Base-by-base conservation (phyloP, 2,329 filamentous ascomycete species). In the Phyllosticta citribraziliensis region DNA sequence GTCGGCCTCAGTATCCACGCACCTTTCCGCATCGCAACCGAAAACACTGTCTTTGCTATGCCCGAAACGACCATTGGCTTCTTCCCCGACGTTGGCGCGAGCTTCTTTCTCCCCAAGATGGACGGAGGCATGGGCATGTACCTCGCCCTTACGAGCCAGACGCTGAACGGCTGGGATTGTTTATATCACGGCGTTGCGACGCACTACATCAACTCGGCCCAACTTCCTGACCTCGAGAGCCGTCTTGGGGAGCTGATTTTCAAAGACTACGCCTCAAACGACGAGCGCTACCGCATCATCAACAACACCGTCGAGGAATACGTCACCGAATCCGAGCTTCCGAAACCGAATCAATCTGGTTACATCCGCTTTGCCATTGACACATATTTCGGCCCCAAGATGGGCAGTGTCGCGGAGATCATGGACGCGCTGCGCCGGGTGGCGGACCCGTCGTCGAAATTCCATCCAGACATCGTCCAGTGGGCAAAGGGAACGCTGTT, bases 31-130 rank as follows among this genome's bases (percentile, higher is more conserved):
- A 96, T 99, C 71, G 94, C 94, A 47, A 99, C 94, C 2, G 94
- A 99, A 77, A 88, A 88, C 71, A 99, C 94, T 5, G 78, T 96
- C 55, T 97, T 99, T 70, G 92, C 95, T 67, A 99, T 99, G 94
- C 94, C 94, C 30, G 94, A 99, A 78, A 99, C 94, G 3, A 96
- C 86, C 9, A 99, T 99, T 70, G 94, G 94, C 50, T 97, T 97
- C 81, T 99, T 99, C 81, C 94, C 95, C 6, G 95, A 99, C 70
- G 94, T 99, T 56, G 94, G 94, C 64, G 95, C 88, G 33, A 95
- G 90, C 11, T 99, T 97, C 80, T 97, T 97, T 81, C 80, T 99
- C 59, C 90, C 94, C 17, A 84, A 91, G 65, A 86, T 99, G 80
- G 86, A 95, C 68, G 94, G 94, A 56, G 80, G 86, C 63, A 76